Conservation (phyloP, 1,139 yeast genomes). For the Blastobotrys aristatus region DNA sequence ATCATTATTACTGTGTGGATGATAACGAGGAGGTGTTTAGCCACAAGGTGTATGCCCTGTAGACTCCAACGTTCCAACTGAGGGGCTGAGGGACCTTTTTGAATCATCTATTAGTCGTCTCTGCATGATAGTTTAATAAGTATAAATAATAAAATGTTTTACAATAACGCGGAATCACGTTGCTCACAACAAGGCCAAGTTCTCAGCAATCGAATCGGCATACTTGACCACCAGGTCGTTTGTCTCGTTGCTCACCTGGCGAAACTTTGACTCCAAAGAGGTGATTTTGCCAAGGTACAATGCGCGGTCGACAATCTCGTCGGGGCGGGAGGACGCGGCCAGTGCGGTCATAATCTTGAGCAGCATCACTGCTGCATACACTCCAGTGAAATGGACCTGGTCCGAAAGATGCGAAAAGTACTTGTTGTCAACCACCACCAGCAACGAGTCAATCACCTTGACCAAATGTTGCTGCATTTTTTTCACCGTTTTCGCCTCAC, state of each 20-base stretch:
- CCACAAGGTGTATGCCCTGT: constrained; percentile 22
- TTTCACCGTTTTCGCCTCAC: constrained; percentile 21
- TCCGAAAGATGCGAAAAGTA: constrained; percentile 67
- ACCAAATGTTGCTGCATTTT: constrained; percentile 37
- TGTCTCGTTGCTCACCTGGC: constrained; percentile 20
- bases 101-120: background rate
- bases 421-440: constrained; percentile 49
- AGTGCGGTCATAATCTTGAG: constrained; percentile 30
- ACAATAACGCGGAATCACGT: too few relatives aligned
- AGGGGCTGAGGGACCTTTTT: background rate
- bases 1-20: constrained; percentile 31
- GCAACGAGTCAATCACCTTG: constrained; percentile 41
- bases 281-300: constrained; percentile 13
- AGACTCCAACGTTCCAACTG: too few relatives aligned
- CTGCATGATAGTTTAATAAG: too few relatives aligned
- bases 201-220: constrained; percentile 22
- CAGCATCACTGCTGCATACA: constrained; percentile 47
- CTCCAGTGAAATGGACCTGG: constrained; percentile 57
- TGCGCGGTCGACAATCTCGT: constrained; percentile 13
- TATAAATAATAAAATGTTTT: too few relatives aligned
- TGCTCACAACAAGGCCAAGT: constrained; percentile 8
- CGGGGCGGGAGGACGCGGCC: constrained; percentile 13
- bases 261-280: constrained; percentile 17
- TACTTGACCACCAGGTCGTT: constrained; percentile 25
- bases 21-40: constrained; percentile 35